Base-by-base conservation (phyloP, 352 stramenopile species). In the Phytophthora boehmeriae region DNA sequence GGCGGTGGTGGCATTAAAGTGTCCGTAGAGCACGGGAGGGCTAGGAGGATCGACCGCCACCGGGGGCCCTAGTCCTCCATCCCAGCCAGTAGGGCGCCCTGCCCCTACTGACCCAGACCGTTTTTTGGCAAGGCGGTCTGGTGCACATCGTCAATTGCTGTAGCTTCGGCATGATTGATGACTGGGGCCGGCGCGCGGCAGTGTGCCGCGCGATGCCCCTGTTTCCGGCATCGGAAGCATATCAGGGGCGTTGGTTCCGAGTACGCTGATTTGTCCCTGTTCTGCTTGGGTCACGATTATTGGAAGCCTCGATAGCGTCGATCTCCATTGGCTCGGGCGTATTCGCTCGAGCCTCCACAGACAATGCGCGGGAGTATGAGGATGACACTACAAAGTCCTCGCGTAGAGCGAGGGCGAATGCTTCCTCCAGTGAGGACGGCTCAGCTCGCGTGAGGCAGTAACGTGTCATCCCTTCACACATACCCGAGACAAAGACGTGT, bases 291-390 rank as follows among this genome's bases (percentile, higher is more conserved):
- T 6, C 3, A 6, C 25, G 25, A 6, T 6, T 30, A 30, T 3
- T 30, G 6, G 25, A 30, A 2, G 43, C 48, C 35, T 62, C 55
- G 6, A 30, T 30, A 3, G 3, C 25, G 25, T 30, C 25, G 22
- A 66, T 65, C 62, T 66, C 43, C 44, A 71, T 62, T 1, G 55
- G 55, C 38, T 66, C 48, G 16, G 53, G 50, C 0, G 56, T 25
- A 5, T 10, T 28, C 9, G 16, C 5, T 25, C 38, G 46, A 35
- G 0, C 17, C 2, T 54, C 41, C 5, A 17, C 13, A 1, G 59
- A 39, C 38, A 52, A 0, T 0, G 35, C 5, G 4, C 14, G 1
- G 0, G 53, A 4, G 19, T 59, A 66, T 1, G 58, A 54, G 0
- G 59, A 47, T 19, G 46, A 22, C 32, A 64, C 47, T 1, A 23